A percentile compares a stretch with the other conserved stretches of the same genome.
phyloP scores from a whole-genome alignment of 305 asterid genomes.

The Fraxinus sp. region DNA sequence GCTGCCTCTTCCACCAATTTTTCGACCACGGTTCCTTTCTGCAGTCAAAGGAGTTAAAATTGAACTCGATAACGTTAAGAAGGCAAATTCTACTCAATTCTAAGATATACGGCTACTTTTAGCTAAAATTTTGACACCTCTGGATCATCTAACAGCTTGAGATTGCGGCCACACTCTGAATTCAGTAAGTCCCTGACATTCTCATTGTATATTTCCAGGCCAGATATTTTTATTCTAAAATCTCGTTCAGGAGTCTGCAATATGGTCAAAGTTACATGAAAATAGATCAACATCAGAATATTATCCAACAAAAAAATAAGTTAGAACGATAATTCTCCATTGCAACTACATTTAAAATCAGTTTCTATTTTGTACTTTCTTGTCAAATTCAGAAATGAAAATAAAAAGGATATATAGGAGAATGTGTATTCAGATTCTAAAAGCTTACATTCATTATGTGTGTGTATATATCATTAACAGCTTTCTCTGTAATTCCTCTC shows the following conservation, averaged over 20 bases:
- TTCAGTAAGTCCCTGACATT: slow-evolving; percentile 87
- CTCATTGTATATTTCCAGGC: slow-evolving; percentile 88
- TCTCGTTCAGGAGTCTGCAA: slow-evolving; percentile 86
- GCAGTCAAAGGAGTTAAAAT: slow-evolving; percentile 30
- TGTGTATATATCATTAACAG: slow-evolving; percentile 82
- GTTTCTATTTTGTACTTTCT: background rate
- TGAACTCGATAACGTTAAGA: slow-evolving; percentile 11
- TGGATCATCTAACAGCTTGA: slow-evolving; percentile 90
- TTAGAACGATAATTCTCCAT: background rate
- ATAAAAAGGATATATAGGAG: background rate
- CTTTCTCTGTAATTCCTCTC: slow-evolving; percentile 94
- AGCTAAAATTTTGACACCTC: slow-evolving; percentile 58
- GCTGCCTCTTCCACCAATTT: slow-evolving; percentile 93
- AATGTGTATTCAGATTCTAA: slow-evolving; percentile 5
- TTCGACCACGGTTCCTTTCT: slow-evolving; percentile 96
- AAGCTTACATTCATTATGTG: slow-evolving; percentile 83
- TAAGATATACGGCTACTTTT: background rate
- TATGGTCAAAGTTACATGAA: slow-evolving; percentile 21
- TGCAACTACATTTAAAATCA: background rate
- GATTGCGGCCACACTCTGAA: slow-evolving; percentile 83
- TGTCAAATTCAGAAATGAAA: slow-evolving; percentile 1
- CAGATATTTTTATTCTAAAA: slow-evolving; percentile 77
- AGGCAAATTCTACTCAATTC: background rate
- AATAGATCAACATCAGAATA: slow-evolving; percentile 6
- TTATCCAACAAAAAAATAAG: background rate